These are phyloP conservation scores for Abelmoschus esculentus DNA, from an alignment of 345 rosid species.

Conservation along the genomic window DNA sequence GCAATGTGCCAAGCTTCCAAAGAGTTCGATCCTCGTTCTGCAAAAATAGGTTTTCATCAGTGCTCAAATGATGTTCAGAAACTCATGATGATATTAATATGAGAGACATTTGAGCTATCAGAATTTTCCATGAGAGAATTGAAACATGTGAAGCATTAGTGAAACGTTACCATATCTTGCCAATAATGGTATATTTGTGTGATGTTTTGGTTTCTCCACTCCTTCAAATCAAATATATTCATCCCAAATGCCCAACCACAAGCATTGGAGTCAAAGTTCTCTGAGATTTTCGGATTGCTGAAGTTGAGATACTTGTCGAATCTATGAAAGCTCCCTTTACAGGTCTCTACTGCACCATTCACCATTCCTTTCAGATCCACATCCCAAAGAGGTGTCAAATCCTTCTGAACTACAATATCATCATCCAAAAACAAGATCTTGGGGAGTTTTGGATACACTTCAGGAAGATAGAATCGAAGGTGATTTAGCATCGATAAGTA, in stretches of 20 bases:
- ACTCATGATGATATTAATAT: too few relatives aligned
- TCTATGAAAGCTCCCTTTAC: constrained; percentile 90
- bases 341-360: constrained; percentile 86
- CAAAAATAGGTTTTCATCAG: constrained; percentile 19
- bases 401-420: constrained; percentile 84
- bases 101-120: too few relatives aligned
- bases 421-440: constrained; percentile 77
- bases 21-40: constrained; percentile 97
- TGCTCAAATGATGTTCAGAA: neutral
- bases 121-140: neutral
- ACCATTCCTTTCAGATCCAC: constrained; percentile 70
- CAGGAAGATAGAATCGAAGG: constrained; percentile 82
- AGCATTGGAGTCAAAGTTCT: constrained; percentile 67
- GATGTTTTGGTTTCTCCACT: constrained; percentile 80
- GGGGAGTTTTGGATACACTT: constrained; percentile 68
- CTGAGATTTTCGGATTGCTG: constrained; percentile 68
- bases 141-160: neutral
- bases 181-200: constrained; percentile 89
- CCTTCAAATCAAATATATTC: constrained; percentile 94
- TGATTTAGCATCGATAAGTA: constrained; percentile 84
- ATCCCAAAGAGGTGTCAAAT: constrained; percentile 72
- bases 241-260: constrained; percentile 99
- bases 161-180: constrained; percentile 78
- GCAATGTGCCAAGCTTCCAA: constrained; percentile 95
- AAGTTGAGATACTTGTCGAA: constrained; percentile 98